A percentile compares a stretch with the other conserved stretches of the same genome.
phyloP scores from a whole-genome alignment of 2,329 filamentous ascomycete species.

The Pseudogymnoascus sp. region DNA sequence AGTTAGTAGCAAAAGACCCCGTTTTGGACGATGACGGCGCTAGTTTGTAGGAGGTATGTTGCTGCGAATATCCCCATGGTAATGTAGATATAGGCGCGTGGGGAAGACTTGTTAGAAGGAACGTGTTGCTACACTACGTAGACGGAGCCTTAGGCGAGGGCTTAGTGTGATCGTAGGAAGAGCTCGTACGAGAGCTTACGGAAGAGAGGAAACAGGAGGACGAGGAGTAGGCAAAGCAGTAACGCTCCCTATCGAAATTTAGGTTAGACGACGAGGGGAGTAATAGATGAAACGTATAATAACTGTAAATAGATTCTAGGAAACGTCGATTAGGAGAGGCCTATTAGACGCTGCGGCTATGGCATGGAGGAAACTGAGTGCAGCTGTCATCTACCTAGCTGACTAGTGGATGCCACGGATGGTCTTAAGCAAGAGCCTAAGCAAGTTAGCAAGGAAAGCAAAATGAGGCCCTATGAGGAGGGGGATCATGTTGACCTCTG shows the following conservation, averaged over 20 bases:
- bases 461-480: no score
- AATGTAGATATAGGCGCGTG: conserved; percentile 17
- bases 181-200: conserved; percentile 16
- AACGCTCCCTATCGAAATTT: not conserved
- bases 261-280: not conserved
- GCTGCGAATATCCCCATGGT: conserved; percentile 11
- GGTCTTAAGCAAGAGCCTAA: conserved; percentile 20
- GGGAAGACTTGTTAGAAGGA: conserved; percentile 14
- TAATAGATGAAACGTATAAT: not conserved
- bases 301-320: conserved; percentile 14
- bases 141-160: no score
- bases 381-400: conserved; percentile 19
- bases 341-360: conserved; percentile 7
- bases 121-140: no score
- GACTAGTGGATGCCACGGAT: conserved; percentile 18
- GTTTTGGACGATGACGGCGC: conserved; percentile 18
- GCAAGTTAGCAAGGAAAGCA: no score
- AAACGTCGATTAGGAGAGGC: conserved; percentile 12
- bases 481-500: conserved; percentile 14
- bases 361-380: conserved; percentile 19
- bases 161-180: no score
- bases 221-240: conserved; percentile 10
- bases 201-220: conserved; percentile 15
- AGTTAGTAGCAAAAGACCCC: no score
- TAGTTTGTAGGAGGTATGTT: conserved; percentile 11